These are phyloP conservation scores for Trametopsis cervina DNA, from an alignment of 768 basidiomycete genomes.

Conservation along the genomic window DNA sequence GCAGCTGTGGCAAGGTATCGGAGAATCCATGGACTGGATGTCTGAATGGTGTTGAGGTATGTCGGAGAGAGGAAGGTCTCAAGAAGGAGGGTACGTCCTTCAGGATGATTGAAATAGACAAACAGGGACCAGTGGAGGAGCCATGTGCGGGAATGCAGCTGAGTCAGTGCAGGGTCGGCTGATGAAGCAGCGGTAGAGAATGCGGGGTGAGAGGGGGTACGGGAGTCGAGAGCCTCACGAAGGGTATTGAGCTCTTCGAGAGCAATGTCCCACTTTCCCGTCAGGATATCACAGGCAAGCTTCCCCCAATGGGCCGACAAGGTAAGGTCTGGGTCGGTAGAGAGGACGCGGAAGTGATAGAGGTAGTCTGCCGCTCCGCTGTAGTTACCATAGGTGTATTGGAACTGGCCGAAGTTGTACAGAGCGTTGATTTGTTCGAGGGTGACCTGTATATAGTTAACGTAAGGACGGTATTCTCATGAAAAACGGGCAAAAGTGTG, in stretches of 20 bases:
- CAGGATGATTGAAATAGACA: conserved; percentile 95
- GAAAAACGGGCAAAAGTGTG: background rate
- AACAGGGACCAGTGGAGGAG: conserved; percentile 97
- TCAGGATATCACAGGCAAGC: conserved; percentile 92
- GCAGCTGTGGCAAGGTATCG: conserved; percentile 93
- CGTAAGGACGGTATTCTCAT: conserved; percentile 2
- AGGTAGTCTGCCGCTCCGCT: conserved; percentile 94
- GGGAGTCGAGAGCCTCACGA: conserved; percentile 86
- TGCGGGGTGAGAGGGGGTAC: conserved; percentile 42
- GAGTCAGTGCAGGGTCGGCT: conserved; percentile 63
- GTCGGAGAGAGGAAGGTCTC: conserved; percentile 95
- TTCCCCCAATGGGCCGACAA: conserved; percentile 99
- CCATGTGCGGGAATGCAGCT: conserved; percentile 94
- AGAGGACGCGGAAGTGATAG: conserved; percentile 97
- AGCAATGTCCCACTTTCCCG: conserved; percentile 92
- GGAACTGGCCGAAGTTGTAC: conserved; percentile 98
- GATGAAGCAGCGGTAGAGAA: conserved; percentile 28
- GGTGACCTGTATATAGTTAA: conserved; percentile 57
- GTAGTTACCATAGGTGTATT: conserved; percentile 98
- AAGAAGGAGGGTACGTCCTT: conserved; percentile 85
- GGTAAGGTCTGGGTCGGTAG: conserved; percentile 88
- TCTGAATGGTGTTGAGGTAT: conserved; percentile 98
- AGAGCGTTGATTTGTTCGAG: conserved; percentile 92
- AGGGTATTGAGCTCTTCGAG: conserved; percentile 92
- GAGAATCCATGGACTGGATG: conserved; percentile 88